Base-by-base conservation (phyloP, 2,329 filamentous ascomycete species). In the Stachybotrys echinatus region DNA sequence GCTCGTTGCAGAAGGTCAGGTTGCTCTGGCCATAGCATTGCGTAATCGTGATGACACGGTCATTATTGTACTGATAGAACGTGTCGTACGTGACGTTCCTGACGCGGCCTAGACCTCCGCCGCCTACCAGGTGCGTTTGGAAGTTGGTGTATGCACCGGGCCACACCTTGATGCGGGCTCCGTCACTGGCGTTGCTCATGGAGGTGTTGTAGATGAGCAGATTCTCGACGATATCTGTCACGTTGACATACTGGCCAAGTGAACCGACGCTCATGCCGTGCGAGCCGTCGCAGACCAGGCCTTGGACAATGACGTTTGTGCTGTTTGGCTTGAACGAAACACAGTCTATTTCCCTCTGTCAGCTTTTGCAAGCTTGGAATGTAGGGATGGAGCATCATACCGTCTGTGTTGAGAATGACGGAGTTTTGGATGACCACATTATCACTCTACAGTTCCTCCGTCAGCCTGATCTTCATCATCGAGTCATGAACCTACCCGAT, bases 261-360 rank as follows among this genome's bases (percentile, higher is more conserved):
- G 82, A 87, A 7, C 86, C 86, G n/a, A 88, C 83, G 10, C 79
- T 84, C 55, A 89, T 88, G 38, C 86, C 86, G 59, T 89, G 85
- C 3, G 82, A 87, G 31, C 84, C 84, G 58, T 84, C 85, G 67
- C 85, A 89, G 52, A 73, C 68, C 4, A 89, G 68, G 53, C 84
- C 83, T 61, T 88, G 84, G 5, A 88, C 77, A 4, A 88, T 64
- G 7, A 88, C 79, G 54, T 87, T 77, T 42, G 83, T 88, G 57
- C 77, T 83, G 63, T 88, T 89, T 18, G 85, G 85, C 66, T 89
- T 89, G 75, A 89, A 88, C 1, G 83, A 84, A 12, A 89, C 82
- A 52, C 86, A 89, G 61, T 89, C 79, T 61, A 12, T 1, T 4
- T 10, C 14, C 52, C 0, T 55, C 40, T 7, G 4, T 6, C 19